phyloP scores from a whole-genome alignment of 768 basidiomycete genomes.

The Kwoniella sp. region DNA sequence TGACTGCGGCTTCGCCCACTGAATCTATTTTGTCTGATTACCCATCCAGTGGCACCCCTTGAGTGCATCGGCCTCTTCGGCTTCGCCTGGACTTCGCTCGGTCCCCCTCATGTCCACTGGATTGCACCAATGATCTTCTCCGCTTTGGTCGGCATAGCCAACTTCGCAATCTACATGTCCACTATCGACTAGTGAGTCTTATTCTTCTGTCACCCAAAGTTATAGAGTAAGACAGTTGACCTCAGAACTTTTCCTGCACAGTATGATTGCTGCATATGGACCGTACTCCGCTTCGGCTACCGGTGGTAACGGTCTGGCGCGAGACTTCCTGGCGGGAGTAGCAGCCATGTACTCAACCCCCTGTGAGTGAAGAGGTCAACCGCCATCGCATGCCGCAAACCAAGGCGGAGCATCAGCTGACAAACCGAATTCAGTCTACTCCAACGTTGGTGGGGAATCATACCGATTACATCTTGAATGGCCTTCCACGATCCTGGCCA shows the following conservation, averaged over 20 bases:
- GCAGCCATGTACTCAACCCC: slow-evolving; percentile 46
- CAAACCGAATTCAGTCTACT: slow-evolving; percentile 25
- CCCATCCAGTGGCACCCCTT: slow-evolving; percentile 32
- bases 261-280: slow-evolving; percentile 49
- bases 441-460: slow-evolving; percentile 29
- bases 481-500: slow-evolving; percentile 42
- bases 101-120: slow-evolving; percentile 62
- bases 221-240: too few relatives aligned
- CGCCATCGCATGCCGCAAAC: neutral
- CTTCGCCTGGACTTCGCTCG: slow-evolving; percentile 48
- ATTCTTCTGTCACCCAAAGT: too few relatives aligned
- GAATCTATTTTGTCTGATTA: neutral
- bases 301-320: slow-evolving; percentile 49
- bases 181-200: slow-evolving; percentile 41
- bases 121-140: slow-evolving; percentile 67
- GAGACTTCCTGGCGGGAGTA: slow-evolving; percentile 52
- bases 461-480: slow-evolving; percentile 37
- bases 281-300: slow-evolving; percentile 51
- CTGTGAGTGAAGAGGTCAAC: slow-evolving; percentile 16
- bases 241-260: too few relatives aligned
- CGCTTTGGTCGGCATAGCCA: slow-evolving; percentile 46
- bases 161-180: slow-evolving; percentile 47
- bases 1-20: neutral
- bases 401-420: slow-evolving; percentile 7
- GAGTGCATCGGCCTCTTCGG: slow-evolving; percentile 48